These are phyloP conservation scores for slime mould (Dictyostelium discoideum) DNA, from an alignment of 78 protist species.

Conservation along the genomic window DNA sequence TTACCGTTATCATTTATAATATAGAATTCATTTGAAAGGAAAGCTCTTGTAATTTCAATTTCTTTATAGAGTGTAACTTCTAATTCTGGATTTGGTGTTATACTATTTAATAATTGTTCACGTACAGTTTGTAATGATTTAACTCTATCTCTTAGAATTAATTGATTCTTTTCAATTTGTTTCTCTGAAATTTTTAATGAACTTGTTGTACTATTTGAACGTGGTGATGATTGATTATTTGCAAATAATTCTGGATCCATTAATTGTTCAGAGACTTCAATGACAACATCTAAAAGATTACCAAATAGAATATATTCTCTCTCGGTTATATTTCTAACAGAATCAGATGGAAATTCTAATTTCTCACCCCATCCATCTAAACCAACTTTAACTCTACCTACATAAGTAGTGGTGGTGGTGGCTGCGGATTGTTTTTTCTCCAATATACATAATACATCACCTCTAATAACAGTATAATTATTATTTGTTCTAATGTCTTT, in stretches of 20 bases:
- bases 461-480: constrained; percentile 33
- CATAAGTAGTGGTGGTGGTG: neutral
- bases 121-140: constrained; percentile 8
- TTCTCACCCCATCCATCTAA: constrained; percentile 76
- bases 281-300: constrained; percentile 26
- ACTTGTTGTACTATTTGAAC: neutral
- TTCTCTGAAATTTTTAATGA: neutral
- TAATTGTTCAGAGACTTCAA: constrained; percentile 37
- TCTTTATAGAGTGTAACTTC: neutral
- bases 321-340: neutral
- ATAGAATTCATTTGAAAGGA: constrained; percentile 38
- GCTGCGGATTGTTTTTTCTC: neutral
- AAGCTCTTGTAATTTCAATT: constrained; percentile 17
- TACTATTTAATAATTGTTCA: constrained; percentile 15
- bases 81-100: neutral
- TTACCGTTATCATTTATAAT: constrained; percentile 19
- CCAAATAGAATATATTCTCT: constrained; percentile 24
- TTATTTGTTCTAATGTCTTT: constrained; percentile 31
- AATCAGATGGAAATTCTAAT: constrained; percentile 37
- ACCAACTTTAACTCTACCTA: constrained; percentile 52
- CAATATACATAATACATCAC: constrained; percentile 44
- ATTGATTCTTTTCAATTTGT: constrained; percentile 56
- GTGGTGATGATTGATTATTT: neutral
- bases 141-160: neutral
- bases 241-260: constrained; percentile 32